Evolutionary conservation across 2,329 filamentous ascomycete species (phyloP), one percentile per base, ranked within the genome.

Genomic region (Colletotrichum zoysiae): DNA sequence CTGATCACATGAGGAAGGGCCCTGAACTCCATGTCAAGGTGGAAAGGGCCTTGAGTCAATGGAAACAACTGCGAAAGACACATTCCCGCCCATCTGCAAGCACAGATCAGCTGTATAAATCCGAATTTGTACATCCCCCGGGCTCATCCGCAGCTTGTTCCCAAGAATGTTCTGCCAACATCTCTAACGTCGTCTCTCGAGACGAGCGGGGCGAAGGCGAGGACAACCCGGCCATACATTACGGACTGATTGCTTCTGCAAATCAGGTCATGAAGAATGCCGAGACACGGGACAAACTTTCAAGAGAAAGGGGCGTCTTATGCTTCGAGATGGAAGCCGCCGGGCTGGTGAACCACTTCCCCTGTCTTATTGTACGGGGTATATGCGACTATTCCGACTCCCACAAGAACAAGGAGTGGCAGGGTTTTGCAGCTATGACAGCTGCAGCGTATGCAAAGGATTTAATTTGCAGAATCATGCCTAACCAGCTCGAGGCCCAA

Each of bases 361-460:
- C 79, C 0, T 84, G 79, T 42, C 66, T 84, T 0, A 76, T 81
- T 0, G 80, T 85, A n/a, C 78, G 81, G 23, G 82, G 81, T 0
- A 82, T 84, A 0, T 84, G 79, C 30, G 80, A 84, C 58, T 84
- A 84, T 58, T 76, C 80, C 4, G 82, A 84, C 67, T 79, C 76
- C 0, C 81, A 84, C 65, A 84, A 83, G 63, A 78, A 78, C 33
- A 78, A 83, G 12, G 40, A 50, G 3, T 84, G 81, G 82, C 80
- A 83, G 33, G 48, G 50, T 0, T 83, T 81, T 70, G 81, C 82
- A 0, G 80, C 82, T 0, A 74, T 75, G 0, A 76, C 77, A 0
- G 81, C 82, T 0, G 81, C 81, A 0, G 78, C 78, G 14, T 78
- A 75, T 40, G 76, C 78, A 1, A 71, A 55, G 2, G 72, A 70